Base-by-base conservation (phyloP, 2,329 filamentous ascomycete genomes). In the Chaetomium strumarium region DNA sequence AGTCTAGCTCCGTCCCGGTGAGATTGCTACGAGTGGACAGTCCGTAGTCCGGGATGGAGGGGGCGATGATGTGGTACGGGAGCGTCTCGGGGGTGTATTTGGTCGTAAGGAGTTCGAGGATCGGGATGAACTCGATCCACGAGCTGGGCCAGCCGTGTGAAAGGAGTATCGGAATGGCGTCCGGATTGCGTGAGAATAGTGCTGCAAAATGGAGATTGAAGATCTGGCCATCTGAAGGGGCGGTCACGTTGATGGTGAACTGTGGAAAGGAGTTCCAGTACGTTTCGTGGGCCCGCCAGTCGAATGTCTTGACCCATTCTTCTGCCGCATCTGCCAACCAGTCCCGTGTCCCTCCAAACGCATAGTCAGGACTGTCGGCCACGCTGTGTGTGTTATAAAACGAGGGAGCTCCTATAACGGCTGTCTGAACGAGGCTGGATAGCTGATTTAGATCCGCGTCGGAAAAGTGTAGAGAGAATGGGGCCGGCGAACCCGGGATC, bases 61-160 rank as follows among this genome's bases (percentile, higher is more conserved):
- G 80, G 0, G 76, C 72, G 38, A 84, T 71, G 45, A 83, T 63
- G 57, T 84, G 79, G 61, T 79, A 84, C 0, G 80, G 79, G 10
- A 83, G 65, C 0, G 68, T 71, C 1, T 74, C 66, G 0, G 77
- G 70, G 0, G 71, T 72, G 60, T 82, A 81, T 48, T 75, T 75
- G 2, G 67, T 59, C 37, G 64, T 64, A 1, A 83, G 62, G 2
- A 76, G 41, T 1, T 73, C 62, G 44, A 84, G 61, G 6, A 80
- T 67, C 1, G 72, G 72, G 2, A 83, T 58, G 58, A 82, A 83
- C 50, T 84, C 81, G 0, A 77, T 59, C 56, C 81, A 78, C 1
- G 69, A 73, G 56, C 69, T 66, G 3, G 78, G 79, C 77, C 78
- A 82, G 38, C 80, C 80, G 56, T 83, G 78, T 16, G 76, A 62